Evolutionary conservation across 2,329 filamentous ascomycete genomes (phyloP), one percentile per base, ranked within the genome.

Genomic region (Bisporella sp.): DNA sequence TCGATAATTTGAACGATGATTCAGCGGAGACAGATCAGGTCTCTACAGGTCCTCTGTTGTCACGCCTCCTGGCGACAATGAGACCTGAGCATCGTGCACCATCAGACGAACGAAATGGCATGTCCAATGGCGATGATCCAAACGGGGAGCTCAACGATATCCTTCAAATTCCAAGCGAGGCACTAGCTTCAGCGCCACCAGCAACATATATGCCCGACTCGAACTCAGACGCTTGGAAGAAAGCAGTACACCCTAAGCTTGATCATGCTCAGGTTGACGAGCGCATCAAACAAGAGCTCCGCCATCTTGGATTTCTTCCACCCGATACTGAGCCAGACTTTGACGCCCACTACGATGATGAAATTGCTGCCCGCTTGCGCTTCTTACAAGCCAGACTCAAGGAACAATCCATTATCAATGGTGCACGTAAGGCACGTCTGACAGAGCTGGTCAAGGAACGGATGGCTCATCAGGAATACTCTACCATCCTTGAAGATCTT

Each of bases 401-500:
- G 58, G 83, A 90, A 52, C 85, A 93, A 65, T 87, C 87, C 66
- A 81, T 95, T 50, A 74, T 87, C 68, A 99, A 99, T 66, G 92
- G 91, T 39, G 89, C 92, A 5, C 86, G 90, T 55, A 97, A 97
- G 69, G 78, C 89, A 5, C 82, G 91, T 2, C 75, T 99, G 8
- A 82, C 89, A 1, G 91, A 96, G 37, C 77, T 96, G 31, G 89
- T 93, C 6, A 87, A 90, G 60, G 91, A 96, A 66, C 84, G 89
- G 57, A 92, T 99, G 81, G 93, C 93, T 0, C 85, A 93, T 70
- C 93, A 99, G 65, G 93, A 99, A 67, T 99, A 96, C 73, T 87
- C 85, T 67, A 96, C 90, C 50, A 99, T 99, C 60, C 85, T 95
- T 46, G 93, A 99, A 66, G 93, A 99, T 66, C 82, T 99, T 28